Percentiles rank a stretch among this genome's conserved stretches.
Evolutionary conservation across 2,329 filamentous ascomycete genomes (phyloP).

Genomic region (Cytospora mali): DNA sequence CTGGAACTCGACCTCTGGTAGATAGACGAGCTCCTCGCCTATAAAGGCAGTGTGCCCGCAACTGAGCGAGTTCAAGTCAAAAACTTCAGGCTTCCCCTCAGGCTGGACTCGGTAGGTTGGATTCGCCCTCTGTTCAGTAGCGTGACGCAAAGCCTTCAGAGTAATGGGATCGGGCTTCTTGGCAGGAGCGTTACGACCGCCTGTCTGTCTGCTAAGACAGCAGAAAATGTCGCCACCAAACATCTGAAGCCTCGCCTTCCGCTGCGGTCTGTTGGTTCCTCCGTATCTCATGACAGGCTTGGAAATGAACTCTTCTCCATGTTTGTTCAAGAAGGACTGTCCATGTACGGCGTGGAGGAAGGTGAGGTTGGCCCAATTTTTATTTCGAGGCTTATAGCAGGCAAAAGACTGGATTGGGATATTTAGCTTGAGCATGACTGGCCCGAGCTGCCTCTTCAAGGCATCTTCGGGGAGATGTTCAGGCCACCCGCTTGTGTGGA

Average conservation of each 20-base stretch:
- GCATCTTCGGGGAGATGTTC: constrained; percentile 41
- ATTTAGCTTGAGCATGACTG: constrained; percentile 43
- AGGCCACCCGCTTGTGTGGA: constrained; percentile 49
- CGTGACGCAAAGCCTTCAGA: constrained; percentile 30
- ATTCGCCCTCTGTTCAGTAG: constrained; percentile 26
- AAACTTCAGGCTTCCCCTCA: constrained; percentile 21
- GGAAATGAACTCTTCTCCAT: constrained; percentile 31
- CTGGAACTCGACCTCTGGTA: constrained; percentile 43
- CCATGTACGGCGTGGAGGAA: constrained; percentile 48
- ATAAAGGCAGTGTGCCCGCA: constrained; percentile 52
- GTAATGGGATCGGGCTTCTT: constrained; percentile 27
- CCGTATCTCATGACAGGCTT: not conserved
- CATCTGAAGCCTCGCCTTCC: constrained; percentile 35
- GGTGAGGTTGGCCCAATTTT: constrained; percentile 42
- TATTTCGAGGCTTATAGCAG: constrained; percentile 46
- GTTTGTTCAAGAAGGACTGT: constrained; percentile 43
- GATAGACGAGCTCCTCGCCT: constrained; percentile 43
- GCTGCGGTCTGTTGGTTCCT: constrained; percentile 17
- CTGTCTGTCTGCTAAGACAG: constrained; percentile 25
- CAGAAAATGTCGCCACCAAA: constrained; percentile 38
- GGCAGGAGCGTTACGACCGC: not conserved
- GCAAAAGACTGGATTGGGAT: constrained; percentile 44
- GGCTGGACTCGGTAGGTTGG: constrained; percentile 12
- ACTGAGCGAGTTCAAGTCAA: constrained; percentile 29
- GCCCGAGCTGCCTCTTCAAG: constrained; percentile 44